phyloP scores from a whole-genome alignment of 371 early-diverging fungal genomes.

The Mortierella sp. region DNA sequence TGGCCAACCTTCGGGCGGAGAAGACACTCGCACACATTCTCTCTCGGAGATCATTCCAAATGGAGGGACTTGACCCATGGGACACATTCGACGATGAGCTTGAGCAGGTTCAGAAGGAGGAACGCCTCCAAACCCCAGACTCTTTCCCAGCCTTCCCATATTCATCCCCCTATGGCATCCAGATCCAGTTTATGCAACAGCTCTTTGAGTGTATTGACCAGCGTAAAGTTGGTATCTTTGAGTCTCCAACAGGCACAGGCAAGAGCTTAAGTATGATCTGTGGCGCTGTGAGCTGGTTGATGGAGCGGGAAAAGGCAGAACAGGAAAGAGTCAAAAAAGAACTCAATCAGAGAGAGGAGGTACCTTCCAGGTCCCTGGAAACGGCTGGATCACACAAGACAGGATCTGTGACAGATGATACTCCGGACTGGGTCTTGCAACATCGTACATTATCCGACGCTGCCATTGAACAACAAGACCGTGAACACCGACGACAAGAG shows the following conservation, averaged over 20 bases:
- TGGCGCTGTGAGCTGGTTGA: slow-evolving; percentile 85
- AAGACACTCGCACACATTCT: too few species aligned
- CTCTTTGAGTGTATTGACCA: slow-evolving; percentile 75
- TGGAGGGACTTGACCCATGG: too few species aligned
- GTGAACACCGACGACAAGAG: slow-evolving; percentile 21
- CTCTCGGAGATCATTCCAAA: too few species aligned
- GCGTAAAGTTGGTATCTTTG: slow-evolving; percentile 84
- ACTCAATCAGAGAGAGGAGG: slow-evolving; percentile 2
- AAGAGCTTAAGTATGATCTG: slow-evolving; percentile 91
- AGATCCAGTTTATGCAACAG: slow-evolving; percentile 81
- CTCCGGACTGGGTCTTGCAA: slow-evolving; percentile 47
- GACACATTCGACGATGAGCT: too few species aligned
- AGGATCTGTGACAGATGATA: slow-evolving; percentile 4
- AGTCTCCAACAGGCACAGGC: slow-evolving; percentile 94
- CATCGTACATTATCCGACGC: slow-evolving; percentile 36
- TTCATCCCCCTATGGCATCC: slow-evolving; percentile 76
- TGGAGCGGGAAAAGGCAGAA: slow-evolving; percentile 55
- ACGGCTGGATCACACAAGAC: not conserved
- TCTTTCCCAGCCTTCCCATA: slow-evolving; percentile 49
- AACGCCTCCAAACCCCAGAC: slow-evolving; percentile 11
- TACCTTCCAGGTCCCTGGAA: not conserved
- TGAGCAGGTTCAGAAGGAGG: not conserved
- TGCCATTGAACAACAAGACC: slow-evolving; percentile 25
- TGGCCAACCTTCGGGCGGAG: too few species aligned
- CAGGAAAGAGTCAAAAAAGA: slow-evolving; percentile 10